Evolutionary conservation across 148 eudicot genomes (phyloP), one percentile per base, ranked within the genome.

Genomic region (Rhododendron molle): DNA sequence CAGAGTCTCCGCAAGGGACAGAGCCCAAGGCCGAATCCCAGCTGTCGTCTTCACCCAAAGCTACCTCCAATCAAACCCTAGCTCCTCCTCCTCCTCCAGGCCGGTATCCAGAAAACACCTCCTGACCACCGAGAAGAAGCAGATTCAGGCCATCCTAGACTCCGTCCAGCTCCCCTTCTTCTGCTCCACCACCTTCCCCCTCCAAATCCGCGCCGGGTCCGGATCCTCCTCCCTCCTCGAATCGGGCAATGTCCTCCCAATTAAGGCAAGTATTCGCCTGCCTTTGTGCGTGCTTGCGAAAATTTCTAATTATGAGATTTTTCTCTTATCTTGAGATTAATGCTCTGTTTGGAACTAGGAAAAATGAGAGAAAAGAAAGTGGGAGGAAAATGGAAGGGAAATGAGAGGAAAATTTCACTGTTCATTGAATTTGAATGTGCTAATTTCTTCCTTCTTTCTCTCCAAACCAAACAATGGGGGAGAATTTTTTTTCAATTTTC

Each of bases 21-120:
- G 98, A 81, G 91, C 91, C 50, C 98, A 91, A 47, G 99, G 99
- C 50, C 95, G 96, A 4, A 95, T 97, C 81, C 99, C 99, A 0
- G 96, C 98, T 43, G 93, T 95, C 40, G 95, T 97, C 1, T 89
- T 93, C 88, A 79, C 94, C 73, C 91, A 92, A 47, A 76, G 71
- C 71, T 46, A 83, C 86, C 83, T 81, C 81, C 90, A 40, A 65
- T 38, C 52, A 32, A 85, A 88, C 71, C 85, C 88, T 13, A 56
- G 79, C 85, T 78, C 56, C n/a, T 84, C 80, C 20, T 20, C 78
- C 18, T 81, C 87, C 3, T 74, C 87, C 4, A 71, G 83, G n/a
- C 50, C 88, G 40, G 86, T 87, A 2, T 72, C 97, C 9, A 90
- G 90, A 83, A 95, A 95, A 65, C 93, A 87, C 69, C 88, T 94